A percentile compares a stretch with the other conserved stretches of the same genome.
Conservation (phyloP, 345 rosid genomes). For the Toxicodendron radicans region DNA sequence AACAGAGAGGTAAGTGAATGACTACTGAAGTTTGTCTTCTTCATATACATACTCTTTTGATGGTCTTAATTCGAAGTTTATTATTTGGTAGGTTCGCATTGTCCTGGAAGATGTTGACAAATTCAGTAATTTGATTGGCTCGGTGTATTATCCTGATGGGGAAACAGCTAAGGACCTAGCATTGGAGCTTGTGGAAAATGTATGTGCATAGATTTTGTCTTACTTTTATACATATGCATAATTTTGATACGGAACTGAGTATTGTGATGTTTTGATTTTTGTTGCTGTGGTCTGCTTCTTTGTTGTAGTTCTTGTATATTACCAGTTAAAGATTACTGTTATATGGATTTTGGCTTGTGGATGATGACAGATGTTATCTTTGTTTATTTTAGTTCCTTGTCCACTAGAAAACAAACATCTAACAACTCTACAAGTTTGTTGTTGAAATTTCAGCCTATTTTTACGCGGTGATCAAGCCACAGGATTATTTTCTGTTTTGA, state of each 20-base stretch:
- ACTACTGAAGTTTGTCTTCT: constrained; percentile 12
- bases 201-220: constrained; percentile 31
- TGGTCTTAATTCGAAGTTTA: constrained; percentile 23
- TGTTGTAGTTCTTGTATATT: not conserved
- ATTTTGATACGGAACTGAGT: not conserved
- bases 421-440: not conserved
- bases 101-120: constrained; percentile 98
- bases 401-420: not conserved
- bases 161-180: constrained; percentile 87
- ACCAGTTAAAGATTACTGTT: not conserved
- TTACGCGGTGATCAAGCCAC: not conserved
- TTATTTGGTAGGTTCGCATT: constrained; percentile 75
- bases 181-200: constrained; percentile 90
- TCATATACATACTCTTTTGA: constrained; percentile 12
- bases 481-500: not conserved
- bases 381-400: not conserved
- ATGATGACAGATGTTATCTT: not conserved
- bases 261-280: not conserved
- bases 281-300: not conserved
- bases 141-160: constrained; percentile 84
- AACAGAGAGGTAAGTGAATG: constrained; percentile 72
- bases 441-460: not conserved
- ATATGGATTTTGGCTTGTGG: not conserved
- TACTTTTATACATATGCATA: not conserved
- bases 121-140: constrained; percentile 89